Conservation (phyloP, 2,329 filamentous ascomycete genomes). For the Tolypocladium nubicola region DNA sequence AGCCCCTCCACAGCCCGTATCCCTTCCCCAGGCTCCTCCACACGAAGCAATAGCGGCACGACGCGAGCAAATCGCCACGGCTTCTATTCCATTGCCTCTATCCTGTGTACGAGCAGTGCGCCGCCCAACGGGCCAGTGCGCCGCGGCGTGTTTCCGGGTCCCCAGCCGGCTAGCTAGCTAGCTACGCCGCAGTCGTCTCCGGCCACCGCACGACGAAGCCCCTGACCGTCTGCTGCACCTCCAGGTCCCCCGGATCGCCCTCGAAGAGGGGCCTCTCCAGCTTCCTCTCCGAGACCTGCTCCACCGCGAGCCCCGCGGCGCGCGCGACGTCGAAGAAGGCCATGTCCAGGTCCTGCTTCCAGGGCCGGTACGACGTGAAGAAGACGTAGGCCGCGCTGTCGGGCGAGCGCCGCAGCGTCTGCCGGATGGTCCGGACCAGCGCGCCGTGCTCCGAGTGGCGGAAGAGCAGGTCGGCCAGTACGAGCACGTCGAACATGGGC, state of each 20-base stretch:
- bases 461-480: slow-evolving; percentile 84
- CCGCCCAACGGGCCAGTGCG: background rate
- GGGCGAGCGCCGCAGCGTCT: slow-evolving; percentile 47
- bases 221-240: slow-evolving; percentile 71
- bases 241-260: slow-evolving; percentile 75
- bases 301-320: slow-evolving; percentile 61
- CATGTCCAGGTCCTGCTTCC: slow-evolving; percentile 76
- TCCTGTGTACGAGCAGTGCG: background rate
- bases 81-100: background rate
- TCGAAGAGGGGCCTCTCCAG: slow-evolving; percentile 86
- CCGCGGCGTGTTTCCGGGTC: background rate
- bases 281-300: slow-evolving; percentile 69
- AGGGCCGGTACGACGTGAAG: slow-evolving; percentile 89
- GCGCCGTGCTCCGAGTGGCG: slow-evolving; percentile 80
- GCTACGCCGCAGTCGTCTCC: slow-evolving; percentile 10
- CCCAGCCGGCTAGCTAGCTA: background rate
- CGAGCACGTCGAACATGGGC: slow-evolving; percentile 60
- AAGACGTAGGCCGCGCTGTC: slow-evolving; percentile 69
- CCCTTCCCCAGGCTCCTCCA: background rate
- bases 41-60: background rate
- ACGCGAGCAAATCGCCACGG: background rate
- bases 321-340: slow-evolving; percentile 73
- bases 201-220: slow-evolving; percentile 66
- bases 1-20: background rate
- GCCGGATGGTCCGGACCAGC: slow-evolving; percentile 59